Evolutionary conservation across 257 asterid genomes (phyloP), one percentile per base, ranked within the genome.

Genomic region (Mentha longifolia): DNA sequence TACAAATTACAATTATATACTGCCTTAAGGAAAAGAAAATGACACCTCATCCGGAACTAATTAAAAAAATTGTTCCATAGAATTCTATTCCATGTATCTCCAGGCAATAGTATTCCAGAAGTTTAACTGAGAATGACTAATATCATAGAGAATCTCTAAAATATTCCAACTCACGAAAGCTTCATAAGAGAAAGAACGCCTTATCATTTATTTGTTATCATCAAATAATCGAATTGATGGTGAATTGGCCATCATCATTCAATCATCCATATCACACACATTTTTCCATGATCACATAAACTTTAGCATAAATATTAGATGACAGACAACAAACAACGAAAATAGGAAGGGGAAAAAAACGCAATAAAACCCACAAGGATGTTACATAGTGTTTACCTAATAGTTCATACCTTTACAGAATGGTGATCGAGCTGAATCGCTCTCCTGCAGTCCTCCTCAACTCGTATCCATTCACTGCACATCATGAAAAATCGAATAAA

Each of bases 381-480:
- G 62, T 22, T 15, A 14, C 69, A 46, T n/a, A 54, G 76, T 4
- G 45, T 52, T 42, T 19, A 57, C 35, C 62, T 16, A 74, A 45
- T n/a, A 49, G 11, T 25, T 31, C 51, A 77, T 55, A 86, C 95
- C 87, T 88, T 88, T 42, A 86, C 83, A 72, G 87, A 83, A 16
- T 76, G 74, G 59, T 78, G 83, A 81, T 88, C 92, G 33, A 88
- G 92, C 80, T 83, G 85, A 61, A 86, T 76, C 15, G 92, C 91
- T 76, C 30, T 82, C 80, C 86, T 80, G 77, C 91, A 85, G 80
- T 86, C 91, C 78, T 86, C 92, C 81, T 88, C 96, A 84, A 86
- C 92, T 41, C 89, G 81, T 9, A 67, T 65, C 99, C 97, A 91
- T 33, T 94, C 92, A 65, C 97, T 94, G 60, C 10, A 79, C 59